phyloP scores from a whole-genome alignment of 495 filamentous ascomycete species.

The Platismatia glauca region DNA sequence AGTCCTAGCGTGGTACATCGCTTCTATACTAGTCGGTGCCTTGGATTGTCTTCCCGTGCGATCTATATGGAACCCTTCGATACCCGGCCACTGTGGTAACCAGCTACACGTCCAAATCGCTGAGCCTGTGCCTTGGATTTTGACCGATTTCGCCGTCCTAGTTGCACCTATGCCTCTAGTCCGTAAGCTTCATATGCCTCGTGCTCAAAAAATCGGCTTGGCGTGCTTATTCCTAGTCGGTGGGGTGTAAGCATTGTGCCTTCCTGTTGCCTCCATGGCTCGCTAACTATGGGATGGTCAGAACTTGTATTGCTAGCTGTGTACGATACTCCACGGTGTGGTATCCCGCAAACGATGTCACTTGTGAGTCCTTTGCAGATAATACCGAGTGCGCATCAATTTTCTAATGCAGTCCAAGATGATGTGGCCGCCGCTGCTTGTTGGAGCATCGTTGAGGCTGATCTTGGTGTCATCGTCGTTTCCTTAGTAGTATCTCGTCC shows the following conservation, averaged over 20 bases:
- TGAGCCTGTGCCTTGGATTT: neutral
- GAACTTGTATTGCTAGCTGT: slow-evolving; percentile 10
- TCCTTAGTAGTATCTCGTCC: slow-evolving; percentile 3
- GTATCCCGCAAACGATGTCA: slow-evolving; percentile 5
- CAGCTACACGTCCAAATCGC: neutral
- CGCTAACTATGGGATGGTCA: neutral
- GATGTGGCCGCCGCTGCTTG: neutral
- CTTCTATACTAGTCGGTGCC: neutral
- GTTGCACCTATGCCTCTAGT: slow-evolving; percentile 5
- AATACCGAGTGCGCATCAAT: too few species aligned
- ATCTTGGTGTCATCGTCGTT: slow-evolving; percentile 12
- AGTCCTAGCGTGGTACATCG: slow-evolving; percentile 8
- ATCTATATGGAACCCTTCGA: slow-evolving; percentile 5
- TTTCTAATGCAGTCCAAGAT: neutral
- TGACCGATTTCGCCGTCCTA: slow-evolving; percentile 14
- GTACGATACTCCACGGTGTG: slow-evolving; percentile 3
- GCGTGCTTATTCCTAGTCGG: slow-evolving; percentile 2
- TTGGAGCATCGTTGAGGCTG: slow-evolving; percentile 14
- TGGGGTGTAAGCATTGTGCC: slow-evolving; percentile 8
- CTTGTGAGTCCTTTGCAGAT: slow-evolving; percentile 3
- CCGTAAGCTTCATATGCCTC: neutral
- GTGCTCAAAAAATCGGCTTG: slow-evolving; percentile 2
- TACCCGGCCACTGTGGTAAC: slow-evolving; percentile 1
- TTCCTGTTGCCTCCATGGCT: too few species aligned
- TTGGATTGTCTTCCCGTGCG: slow-evolving; percentile 9